Base-by-base conservation (phyloP, 1,139 yeast species). In the Zygoascus sp. region DNA sequence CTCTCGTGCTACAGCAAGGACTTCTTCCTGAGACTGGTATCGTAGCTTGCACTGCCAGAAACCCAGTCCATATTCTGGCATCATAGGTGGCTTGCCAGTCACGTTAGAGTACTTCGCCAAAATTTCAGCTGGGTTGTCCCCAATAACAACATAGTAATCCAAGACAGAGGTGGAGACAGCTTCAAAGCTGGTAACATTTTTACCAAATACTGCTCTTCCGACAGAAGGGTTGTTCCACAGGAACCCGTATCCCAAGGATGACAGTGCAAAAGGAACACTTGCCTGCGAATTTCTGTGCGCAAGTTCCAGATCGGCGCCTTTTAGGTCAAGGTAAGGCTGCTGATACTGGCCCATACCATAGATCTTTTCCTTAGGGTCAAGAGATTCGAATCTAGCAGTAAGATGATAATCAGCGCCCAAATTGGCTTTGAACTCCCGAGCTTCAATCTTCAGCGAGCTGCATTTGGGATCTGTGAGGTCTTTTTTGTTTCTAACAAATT, bases 21-120 rank as follows among this genome's bases (percentile, higher is more conserved):
- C 46, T 41, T 51, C 54, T 8, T 51, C 54, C 32, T 51, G 54
- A n/a, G 53, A 50, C 43, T 50, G 53, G 38, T 50, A 51, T 8
- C 54, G 45, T n/a, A 51, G 39, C 42, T 50, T 51, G 42, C 54
- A 50, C 25, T 51, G 54, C 54, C 54, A 51, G 36, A 51, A 51
- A 8, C 54, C 54, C 13, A 51, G 45, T 6, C 54, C 54, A 25
- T 48, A 51, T 32, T 51, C 54, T 7, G 54, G 54, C 54, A 50
- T 50, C 54, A 51, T 50, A 4, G 54, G 54, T 19, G 46, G 48
- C 19, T 23, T 50, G 27, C 54, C 54, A 10, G 54, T 50, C 11
- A 44, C 54, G 13, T 27, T 28, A 15, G 54, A 41, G 32, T 51
- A 51, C 13, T 46, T 36, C 30, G 32, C 20, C 5, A 42, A 42